phyloP scores from a whole-genome alignment of 169 alveolate genomes.

The Cryptosporidium andersoni region DNA sequence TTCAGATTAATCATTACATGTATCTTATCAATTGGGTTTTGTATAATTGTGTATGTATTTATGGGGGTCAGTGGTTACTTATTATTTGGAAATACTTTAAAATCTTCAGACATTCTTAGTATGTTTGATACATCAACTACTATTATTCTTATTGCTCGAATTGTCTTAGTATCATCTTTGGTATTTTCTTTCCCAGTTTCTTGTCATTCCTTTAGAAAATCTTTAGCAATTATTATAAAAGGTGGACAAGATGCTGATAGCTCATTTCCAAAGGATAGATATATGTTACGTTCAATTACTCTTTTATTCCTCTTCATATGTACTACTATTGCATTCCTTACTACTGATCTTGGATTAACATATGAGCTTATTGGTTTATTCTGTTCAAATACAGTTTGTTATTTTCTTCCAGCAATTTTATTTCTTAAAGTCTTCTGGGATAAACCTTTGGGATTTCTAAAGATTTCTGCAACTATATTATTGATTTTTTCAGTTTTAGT shows the following conservation, averaged over 20 bases:
- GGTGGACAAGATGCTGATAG: slow-evolving; percentile 62
- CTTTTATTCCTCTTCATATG: slow-evolving; percentile 44
- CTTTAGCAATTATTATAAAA: slow-evolving; percentile 49
- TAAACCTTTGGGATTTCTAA: slow-evolving; percentile 24
- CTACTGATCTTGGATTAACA: slow-evolving; percentile 61
- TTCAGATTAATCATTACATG: slow-evolving; percentile 24
- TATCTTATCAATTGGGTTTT: slow-evolving; percentile 42
- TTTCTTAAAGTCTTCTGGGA: slow-evolving; percentile 41
- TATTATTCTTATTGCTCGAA: slow-evolving; percentile 29
- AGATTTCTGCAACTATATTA: slow-evolving; percentile 28
- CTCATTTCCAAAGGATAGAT: slow-evolving; percentile 32
- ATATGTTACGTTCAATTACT: slow-evolving; percentile 40
- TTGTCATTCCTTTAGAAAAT: slow-evolving; percentile 67
- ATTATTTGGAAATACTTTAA: slow-evolving; percentile 54
- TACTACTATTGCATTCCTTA: slow-evolving; percentile 45
- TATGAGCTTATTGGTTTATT: slow-evolving; percentile 63
- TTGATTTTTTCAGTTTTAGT: slow-evolving; percentile 49
- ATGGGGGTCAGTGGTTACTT: slow-evolving; percentile 63
- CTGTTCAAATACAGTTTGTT: slow-evolving; percentile 63
- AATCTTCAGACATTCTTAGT: slow-evolving; percentile 58
- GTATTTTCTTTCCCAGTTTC: slow-evolving; percentile 70
- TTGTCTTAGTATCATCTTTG: slow-evolving; percentile 41
- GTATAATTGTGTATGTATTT: slow-evolving; percentile 33
- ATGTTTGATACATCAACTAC: slow-evolving; percentile 50
- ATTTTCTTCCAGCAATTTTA: slow-evolving; percentile 58